These are phyloP conservation scores for Serendipita sp. DNA, from an alignment of 768 basidiomycete species.

Conservation along the genomic window DNA sequence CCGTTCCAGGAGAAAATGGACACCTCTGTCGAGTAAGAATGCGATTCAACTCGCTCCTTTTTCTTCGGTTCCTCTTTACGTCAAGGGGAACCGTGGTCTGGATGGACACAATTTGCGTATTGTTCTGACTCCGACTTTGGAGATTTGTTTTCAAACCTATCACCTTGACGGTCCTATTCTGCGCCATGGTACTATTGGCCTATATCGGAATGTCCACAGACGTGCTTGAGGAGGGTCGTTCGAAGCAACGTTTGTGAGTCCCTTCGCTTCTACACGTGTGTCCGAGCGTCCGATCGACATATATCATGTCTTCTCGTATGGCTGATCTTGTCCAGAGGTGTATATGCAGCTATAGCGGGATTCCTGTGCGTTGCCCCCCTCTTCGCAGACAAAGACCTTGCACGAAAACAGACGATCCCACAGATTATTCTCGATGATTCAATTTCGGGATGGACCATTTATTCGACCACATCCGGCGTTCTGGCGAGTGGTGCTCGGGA, in stretches of 20 bases:
- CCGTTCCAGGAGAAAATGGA: slow-evolving; percentile 2
- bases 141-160: slow-evolving; percentile 82
- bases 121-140: background rate
- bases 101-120: background rate
- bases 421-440: slow-evolving; percentile 59
- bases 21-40: slow-evolving; percentile 9
- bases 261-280: slow-evolving; percentile 11
- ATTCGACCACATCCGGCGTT: slow-evolving; percentile 71
- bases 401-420: background rate
- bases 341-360: slow-evolving; percentile 55
- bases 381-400: background rate
- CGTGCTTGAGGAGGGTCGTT: slow-evolving; percentile 67
- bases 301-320: background rate
- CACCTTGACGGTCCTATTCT: slow-evolving; percentile 56
- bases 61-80: background rate
- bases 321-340: slow-evolving; percentile 35
- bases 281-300: slow-evolving; percentile 3
- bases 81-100: background rate
- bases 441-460: slow-evolving; percentile 82
- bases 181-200: slow-evolving; percentile 50
- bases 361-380: slow-evolving; percentile 31
- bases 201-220: slow-evolving; percentile 75
- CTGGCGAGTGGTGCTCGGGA: slow-evolving; percentile 64
- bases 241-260: slow-evolving; percentile 66
- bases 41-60: slow-evolving; percentile 5